A percentile compares a stretch with the other conserved stretches of the same genome.
Conservation (phyloP, 1,284 basidiomycete genomes). For the Leccinum fuscescens region DNA sequence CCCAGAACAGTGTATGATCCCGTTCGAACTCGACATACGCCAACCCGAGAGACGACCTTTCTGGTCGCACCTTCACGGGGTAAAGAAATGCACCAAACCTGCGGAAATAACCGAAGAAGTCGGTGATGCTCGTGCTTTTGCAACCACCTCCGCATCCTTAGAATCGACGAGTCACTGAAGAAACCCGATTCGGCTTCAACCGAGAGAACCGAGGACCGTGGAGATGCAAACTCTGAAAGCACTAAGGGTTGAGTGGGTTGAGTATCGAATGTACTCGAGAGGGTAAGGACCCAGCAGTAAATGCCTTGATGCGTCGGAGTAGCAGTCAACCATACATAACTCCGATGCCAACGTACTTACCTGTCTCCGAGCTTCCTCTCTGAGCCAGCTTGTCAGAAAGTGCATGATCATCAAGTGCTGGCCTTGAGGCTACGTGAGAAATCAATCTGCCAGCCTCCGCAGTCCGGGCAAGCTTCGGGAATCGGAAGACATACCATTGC, state of each 20-base stretch:
- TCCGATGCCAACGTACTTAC: background rate
- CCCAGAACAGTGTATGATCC: background rate
- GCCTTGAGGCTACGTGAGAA: background rate
- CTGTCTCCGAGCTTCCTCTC: background rate
- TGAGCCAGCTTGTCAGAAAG: background rate
- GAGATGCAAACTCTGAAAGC: slow-evolving; percentile 4
- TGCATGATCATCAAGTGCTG: background rate
- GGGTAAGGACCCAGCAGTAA: slow-evolving; percentile 1
- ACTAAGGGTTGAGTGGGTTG: slow-evolving; percentile 1
- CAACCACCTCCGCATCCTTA: slow-evolving; percentile 6
- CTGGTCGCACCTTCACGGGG: slow-evolving; percentile 6
- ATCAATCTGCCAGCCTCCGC: background rate
- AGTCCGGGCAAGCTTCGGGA: background rate
- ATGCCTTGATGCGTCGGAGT: slow-evolving; percentile 5
- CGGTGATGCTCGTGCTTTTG: slow-evolving; percentile 7
- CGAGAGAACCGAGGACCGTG: slow-evolving; percentile 10
- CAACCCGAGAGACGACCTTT: slow-evolving; percentile 1
- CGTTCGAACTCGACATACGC: slow-evolving; percentile 5
- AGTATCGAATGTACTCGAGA: slow-evolving; percentile 6
- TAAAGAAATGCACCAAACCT: slow-evolving; percentile 5
- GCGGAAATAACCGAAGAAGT: slow-evolving; percentile 3
- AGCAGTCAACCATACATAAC: background rate
- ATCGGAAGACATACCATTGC: background rate
- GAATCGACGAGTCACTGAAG: background rate
- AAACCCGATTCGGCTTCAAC: slow-evolving; percentile 6